Base-by-base conservation (phyloP, 495 filamentous ascomycete genomes). In the Penicillium alfredii region DNA sequence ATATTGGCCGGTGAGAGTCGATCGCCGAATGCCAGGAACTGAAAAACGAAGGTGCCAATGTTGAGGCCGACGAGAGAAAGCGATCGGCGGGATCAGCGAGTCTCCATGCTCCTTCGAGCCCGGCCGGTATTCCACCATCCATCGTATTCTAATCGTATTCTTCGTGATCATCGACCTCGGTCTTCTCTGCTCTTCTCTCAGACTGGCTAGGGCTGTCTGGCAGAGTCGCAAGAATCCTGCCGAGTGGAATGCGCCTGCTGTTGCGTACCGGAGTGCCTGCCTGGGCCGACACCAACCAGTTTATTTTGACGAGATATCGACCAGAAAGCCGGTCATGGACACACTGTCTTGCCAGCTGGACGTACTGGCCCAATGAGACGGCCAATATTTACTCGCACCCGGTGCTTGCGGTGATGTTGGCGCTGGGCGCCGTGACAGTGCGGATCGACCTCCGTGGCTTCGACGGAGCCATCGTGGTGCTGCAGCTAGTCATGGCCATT, bases 211-310 rank as follows among this genome's bases (percentile, higher is more conserved):
- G n/a, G n/a, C n/a, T n/a, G n/a, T n/a, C n/a, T n/a, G n/a, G n/a
- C n/a, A n/a, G n/a, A n/a, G n/a, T n/a, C n/a, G n/a, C n/a, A n/a
- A n/a, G n/a, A n/a, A n/a, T n/a, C n/a, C n/a, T n/a, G n/a, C n/a
- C n/a, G n/a, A n/a, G n/a, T n/a, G n/a, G n/a, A n/a, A n/a, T n/a
- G n/a, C 15, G 19, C 4, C 39, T 41, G 10, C 45, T 36, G 6
- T 35, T 15, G 3, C 32, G 29, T 32, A 6, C 16, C 3, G 40
- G 51, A 19, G 13, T 48, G 1, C 51, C 47, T 1, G 2, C 25
- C 18, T 70, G 68, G 63, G 43, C 48, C 16, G 49, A 65, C 33
- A 44, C 60, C 26, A 68, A 62, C 40, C 49, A 58, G 3, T 63
- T 54, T 44, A 63, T 69, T 29, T 38, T 45, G 1, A 45, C 53